A percentile compares a stretch with the other conserved stretches of the same genome.
phyloP scores from a whole-genome alignment of 2,329 filamentous ascomycete genomes.

The Trichophaea hybrida region DNA sequence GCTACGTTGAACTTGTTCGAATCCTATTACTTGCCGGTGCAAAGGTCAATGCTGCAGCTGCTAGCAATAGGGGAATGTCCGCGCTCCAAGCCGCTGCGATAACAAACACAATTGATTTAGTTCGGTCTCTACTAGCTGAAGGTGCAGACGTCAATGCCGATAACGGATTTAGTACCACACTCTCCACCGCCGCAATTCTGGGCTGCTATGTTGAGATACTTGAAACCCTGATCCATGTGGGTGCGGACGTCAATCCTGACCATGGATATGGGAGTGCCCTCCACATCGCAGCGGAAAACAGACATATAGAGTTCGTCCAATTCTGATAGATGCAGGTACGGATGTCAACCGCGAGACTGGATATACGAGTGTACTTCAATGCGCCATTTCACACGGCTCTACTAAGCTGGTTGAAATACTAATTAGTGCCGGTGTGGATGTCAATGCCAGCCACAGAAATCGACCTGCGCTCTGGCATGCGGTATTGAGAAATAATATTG shows the following conservation, averaged over 20 bases:
- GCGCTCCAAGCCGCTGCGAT: conserved; percentile 1
- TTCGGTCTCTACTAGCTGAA: neutral
- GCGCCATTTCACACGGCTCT: neutral
- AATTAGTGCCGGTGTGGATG: neutral
- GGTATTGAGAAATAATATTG: conserved; percentile 13
- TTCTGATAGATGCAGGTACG: neutral
- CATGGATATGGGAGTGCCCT: neutral
- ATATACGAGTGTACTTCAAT: no score
- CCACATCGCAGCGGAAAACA: neutral
- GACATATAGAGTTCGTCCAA: neutral
- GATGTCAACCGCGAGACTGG: neutral
- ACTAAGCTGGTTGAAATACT: neutral
- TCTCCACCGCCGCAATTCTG: no score
- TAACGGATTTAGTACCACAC: no score
- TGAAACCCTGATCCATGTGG: neutral
- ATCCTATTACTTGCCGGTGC: neutral
- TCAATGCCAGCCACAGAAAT: neutral
- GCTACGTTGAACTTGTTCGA: neutral
- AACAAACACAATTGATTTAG: neutral
- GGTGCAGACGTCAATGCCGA: conserved; percentile 3
- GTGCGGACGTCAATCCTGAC: neutral
- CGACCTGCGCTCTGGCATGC: conserved; percentile 12
- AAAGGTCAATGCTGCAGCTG: neutral
- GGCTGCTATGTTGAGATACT: no score
- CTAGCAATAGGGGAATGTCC: neutral